A percentile compares a stretch with the other conserved stretches of the same genome.
Conservation (phyloP, 306 rosid genomes). For the Begonia fuchsioides region DNA sequence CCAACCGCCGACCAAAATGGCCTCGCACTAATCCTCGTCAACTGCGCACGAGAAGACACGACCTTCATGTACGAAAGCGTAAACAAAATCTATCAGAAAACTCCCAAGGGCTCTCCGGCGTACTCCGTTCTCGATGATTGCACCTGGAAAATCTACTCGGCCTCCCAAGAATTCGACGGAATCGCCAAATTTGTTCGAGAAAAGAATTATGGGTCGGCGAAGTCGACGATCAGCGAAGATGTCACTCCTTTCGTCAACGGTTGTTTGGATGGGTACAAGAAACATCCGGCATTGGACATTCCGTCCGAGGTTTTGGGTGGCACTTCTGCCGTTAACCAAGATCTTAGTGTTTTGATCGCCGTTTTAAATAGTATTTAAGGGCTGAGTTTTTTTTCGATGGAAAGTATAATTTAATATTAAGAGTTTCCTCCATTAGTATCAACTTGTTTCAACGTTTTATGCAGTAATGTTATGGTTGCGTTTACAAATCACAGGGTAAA, state of each 20-base stretch:
- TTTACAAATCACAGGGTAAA: no score
- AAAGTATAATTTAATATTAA: no score
- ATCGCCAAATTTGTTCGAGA: background rate
- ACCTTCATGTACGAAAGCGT: background rate
- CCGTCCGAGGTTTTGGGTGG: background rate
- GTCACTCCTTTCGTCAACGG: background rate
- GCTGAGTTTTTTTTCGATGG: no score
- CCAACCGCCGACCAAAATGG: background rate
- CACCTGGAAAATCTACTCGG: background rate
- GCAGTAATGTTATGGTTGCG: no score
- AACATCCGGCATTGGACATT: background rate
- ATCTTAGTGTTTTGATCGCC: background rate
- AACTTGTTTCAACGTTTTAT: no score
- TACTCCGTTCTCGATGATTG: background rate
- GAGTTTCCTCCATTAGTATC: no score
- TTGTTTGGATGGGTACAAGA: background rate
- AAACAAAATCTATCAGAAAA: background rate
- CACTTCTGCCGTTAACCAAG: background rate
- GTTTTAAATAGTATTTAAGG: background rate
- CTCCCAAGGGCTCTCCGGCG: background rate
- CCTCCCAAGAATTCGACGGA: background rate
- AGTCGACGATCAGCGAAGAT: background rate
- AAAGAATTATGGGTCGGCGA: background rate
- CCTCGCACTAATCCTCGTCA: background rate
- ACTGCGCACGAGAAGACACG: background rate